These are phyloP conservation scores for Sphagnum fallax DNA, from an alignment of 228 moss, liverwort and hornwort species.

Conservation along the genomic window DNA sequence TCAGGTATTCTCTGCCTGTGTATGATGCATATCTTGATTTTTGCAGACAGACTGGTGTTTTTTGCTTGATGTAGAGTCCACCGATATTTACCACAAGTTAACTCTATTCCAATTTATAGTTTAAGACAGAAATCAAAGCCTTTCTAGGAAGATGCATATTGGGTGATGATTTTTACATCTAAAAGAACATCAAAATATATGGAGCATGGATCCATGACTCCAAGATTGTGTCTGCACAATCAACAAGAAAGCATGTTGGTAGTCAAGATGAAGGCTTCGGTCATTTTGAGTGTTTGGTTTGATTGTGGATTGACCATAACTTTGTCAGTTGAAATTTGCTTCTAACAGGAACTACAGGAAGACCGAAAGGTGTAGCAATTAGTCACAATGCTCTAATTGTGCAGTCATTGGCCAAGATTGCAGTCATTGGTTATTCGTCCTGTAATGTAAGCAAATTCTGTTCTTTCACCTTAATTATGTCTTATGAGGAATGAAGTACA, in stretches of 20 bases:
- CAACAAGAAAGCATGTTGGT: not conserved
- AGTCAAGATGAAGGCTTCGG: not conserved
- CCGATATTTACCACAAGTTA: too few relatives aligned
- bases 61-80: too few relatives aligned
- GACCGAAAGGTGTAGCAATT: constrained; percentile 85
- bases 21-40: too few relatives aligned
- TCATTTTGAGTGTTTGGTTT: not conserved
- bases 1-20: constrained; percentile 47
- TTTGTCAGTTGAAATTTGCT: not conserved
- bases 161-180: too few relatives aligned
- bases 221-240: not conserved
- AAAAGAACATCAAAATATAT: too few relatives aligned
- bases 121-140: too few relatives aligned
- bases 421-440: constrained; percentile 66
- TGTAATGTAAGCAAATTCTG: constrained; percentile 53
- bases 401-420: constrained; percentile 79
- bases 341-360: constrained; percentile 84
- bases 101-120: too few relatives aligned
- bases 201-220: not conserved
- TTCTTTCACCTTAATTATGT: constrained; percentile 2
- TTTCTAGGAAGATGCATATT: too few relatives aligned
- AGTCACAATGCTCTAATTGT: constrained; percentile 76
- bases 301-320: not conserved
- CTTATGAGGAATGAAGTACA: not conserved
- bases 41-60: not conserved